Conservation (phyloP, 352 stramenopile genomes). For the Peronosclerospora sorghi region DNA sequence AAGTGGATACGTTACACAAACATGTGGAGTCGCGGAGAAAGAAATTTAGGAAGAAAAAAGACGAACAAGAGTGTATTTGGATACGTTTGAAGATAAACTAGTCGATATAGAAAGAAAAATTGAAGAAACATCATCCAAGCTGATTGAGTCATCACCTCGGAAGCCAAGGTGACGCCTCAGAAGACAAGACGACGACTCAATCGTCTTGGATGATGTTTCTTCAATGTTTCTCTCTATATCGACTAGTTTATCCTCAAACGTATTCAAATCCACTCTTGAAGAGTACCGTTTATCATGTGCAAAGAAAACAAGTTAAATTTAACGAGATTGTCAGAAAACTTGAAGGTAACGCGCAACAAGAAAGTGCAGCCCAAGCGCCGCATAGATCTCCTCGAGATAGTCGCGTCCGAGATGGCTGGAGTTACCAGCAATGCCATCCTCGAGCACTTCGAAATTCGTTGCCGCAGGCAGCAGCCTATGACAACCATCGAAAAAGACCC, state of each 20-base stretch:
- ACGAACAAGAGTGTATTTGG: conserved; percentile 9
- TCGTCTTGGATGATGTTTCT: no score
- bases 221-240: no score
- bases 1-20: conserved; percentile 7
- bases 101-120: conserved; percentile 10
- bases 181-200: no score
- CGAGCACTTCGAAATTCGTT: conserved; percentile 1
- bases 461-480: no score
- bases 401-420: conserved; percentile 2
- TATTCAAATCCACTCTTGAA: no score
- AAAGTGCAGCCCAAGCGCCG: no score
- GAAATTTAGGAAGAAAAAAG: conserved; percentile 10
- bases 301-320: conserved; percentile 29
- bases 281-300: conserved; percentile 36
- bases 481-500: conserved; percentile 11
- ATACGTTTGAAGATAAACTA: no score
- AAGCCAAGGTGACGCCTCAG: no score
- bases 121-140: conserved; percentile 2
- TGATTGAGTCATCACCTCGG: neutral
- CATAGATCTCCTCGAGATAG: conserved; percentile 8
- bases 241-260: conserved; percentile 5
- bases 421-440: neutral
- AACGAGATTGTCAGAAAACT: conserved; percentile 12
- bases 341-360: no score
- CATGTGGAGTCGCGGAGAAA: conserved; percentile 6